phyloP scores from a whole-genome alignment of 169 alveolate species.

The Eimeria acervulina region DNA sequence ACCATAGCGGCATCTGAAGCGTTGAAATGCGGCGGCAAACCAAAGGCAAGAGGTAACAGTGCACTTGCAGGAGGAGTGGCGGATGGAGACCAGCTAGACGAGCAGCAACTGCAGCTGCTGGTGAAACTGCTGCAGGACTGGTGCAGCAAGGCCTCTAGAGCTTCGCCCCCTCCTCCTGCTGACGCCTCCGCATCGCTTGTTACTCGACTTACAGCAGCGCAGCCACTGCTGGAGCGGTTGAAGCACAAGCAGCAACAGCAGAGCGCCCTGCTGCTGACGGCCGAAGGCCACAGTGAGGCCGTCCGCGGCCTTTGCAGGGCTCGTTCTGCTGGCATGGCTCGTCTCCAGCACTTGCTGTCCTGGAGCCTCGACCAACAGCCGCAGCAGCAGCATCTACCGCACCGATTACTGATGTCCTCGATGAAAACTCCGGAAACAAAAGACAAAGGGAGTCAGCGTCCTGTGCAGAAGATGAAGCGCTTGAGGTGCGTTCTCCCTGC shows the following conservation, averaged over 20 bases:
- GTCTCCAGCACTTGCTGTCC: slow-evolving; percentile 29
- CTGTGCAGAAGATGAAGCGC: not conserved
- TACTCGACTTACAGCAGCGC: slow-evolving; percentile 65
- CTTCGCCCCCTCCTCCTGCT: slow-evolving; percentile 36
- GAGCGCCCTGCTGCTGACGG: slow-evolving; percentile 31
- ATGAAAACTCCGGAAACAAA: slow-evolving; percentile 66
- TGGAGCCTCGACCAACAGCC: slow-evolving; percentile 58
- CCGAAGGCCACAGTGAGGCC: slow-evolving; percentile 25
- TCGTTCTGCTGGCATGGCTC: slow-evolving; percentile 30
- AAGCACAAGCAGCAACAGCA: slow-evolving; percentile 58
- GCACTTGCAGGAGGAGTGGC: not conserved
- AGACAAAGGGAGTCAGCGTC: slow-evolving; percentile 51
- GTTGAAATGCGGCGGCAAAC: not conserved
- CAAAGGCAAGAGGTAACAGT: slow-evolving; percentile 4
- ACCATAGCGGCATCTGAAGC: slow-evolving; percentile 62
- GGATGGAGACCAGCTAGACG: slow-evolving; percentile 15
- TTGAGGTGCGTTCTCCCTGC: slow-evolving; percentile 27
- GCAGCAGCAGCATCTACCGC: slow-evolving; percentile 71
- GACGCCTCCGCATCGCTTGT: slow-evolving; percentile 61
- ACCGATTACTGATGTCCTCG: not conserved
- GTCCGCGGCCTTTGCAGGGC: slow-evolving; percentile 41
- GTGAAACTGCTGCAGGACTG: slow-evolving; percentile 46
- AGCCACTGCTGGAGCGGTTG: slow-evolving; percentile 55
- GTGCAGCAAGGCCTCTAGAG: slow-evolving; percentile 11
- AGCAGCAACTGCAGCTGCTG: slow-evolving; percentile 75